Conservation (phyloP, 78 protist genomes). For the Cavenderia fasciculata region DNA sequence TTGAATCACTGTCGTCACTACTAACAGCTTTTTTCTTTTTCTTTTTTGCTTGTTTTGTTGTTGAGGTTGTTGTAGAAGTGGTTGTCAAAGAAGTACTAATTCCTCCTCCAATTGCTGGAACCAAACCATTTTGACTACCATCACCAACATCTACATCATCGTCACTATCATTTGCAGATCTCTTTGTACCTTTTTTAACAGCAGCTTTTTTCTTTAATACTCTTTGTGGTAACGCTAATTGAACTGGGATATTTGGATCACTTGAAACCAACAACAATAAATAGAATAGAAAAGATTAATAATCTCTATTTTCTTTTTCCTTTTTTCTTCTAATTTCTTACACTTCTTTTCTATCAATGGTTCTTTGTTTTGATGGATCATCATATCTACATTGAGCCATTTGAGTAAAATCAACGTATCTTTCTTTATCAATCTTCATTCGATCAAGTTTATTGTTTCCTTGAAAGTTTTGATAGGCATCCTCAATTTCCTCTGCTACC, state of each 20-base stretch:
- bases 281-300: too few species aligned
- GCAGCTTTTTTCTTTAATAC: background rate
- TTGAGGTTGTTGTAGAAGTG: too few species aligned
- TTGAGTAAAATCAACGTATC: conserved; percentile 42
- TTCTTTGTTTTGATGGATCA: conserved; percentile 35
- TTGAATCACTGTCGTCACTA: background rate
- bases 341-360: conserved; percentile 68
- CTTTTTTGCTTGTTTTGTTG: too few species aligned
- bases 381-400: conserved; percentile 63
- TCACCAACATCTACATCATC: background rate
- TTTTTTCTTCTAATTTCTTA: background rate
- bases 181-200: background rate
- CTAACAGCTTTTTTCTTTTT: too few species aligned
- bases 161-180: background rate
- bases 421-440: conserved; percentile 28
- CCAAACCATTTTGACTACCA: background rate
- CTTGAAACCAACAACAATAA: too few species aligned
- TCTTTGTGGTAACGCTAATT: background rate
- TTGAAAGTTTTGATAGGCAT: conserved; percentile 26
- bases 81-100: too few species aligned
- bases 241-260: background rate
- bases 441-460: conserved; percentile 1
- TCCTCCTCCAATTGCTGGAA: background rate
- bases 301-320: background rate
- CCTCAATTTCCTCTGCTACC: conserved; percentile 20